phyloP scores from a whole-genome alignment of 2,329 filamentous ascomycete species.

The Aspergillus sp. region DNA sequence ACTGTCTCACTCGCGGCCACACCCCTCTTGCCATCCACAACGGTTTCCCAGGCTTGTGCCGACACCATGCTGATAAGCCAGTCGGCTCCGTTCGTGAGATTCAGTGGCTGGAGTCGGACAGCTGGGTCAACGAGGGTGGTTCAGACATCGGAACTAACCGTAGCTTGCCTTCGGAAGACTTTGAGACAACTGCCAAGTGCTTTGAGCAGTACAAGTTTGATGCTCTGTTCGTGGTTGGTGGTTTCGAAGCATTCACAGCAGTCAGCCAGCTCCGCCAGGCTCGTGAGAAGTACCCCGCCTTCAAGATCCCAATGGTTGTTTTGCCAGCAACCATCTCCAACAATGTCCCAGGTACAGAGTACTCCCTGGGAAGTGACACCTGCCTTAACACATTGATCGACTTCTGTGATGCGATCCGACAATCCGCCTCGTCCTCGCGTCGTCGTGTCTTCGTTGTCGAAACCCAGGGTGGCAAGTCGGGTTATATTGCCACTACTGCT shows the following conservation, averaged over 20 bases:
- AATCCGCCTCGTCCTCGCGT: slow-evolving; percentile 89
- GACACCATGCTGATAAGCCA: slow-evolving; percentile 82
- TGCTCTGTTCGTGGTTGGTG: slow-evolving; percentile 84
- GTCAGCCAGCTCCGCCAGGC: slow-evolving; percentile 82
- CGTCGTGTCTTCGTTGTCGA: slow-evolving; percentile 96
- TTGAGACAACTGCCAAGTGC: slow-evolving; percentile 74
- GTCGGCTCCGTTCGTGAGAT: slow-evolving; percentile 78
- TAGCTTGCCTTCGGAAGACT: slow-evolving; percentile 81
- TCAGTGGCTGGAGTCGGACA: slow-evolving; percentile 88
- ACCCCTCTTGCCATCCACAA: slow-evolving; percentile 92
- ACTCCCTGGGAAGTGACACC: slow-evolving; percentile 93
- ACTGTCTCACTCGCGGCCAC: slow-evolving; percentile 88
- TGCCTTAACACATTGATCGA: slow-evolving; percentile 91
- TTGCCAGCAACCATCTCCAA: slow-evolving; percentile 97
- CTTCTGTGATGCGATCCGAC: slow-evolving; percentile 96
- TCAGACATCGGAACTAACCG: slow-evolving; percentile 98
- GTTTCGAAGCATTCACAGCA: slow-evolving; percentile 94
- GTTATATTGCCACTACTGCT: slow-evolving; percentile 86
- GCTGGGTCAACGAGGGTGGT: slow-evolving; percentile 93
- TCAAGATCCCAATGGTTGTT: slow-evolving; percentile 88
- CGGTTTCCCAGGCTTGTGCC: slow-evolving; percentile 87
- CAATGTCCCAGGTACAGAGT: slow-evolving; percentile 96
- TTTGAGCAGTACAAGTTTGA: slow-evolving; percentile 87
- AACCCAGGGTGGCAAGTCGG: slow-evolving; percentile 90
- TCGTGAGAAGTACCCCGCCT: slow-evolving; percentile 69